Percentiles rank a stretch among this genome's conserved stretches.
Conservation (phyloP, 306 rosid species). For the Dalbergia cochinchinensis region DNA sequence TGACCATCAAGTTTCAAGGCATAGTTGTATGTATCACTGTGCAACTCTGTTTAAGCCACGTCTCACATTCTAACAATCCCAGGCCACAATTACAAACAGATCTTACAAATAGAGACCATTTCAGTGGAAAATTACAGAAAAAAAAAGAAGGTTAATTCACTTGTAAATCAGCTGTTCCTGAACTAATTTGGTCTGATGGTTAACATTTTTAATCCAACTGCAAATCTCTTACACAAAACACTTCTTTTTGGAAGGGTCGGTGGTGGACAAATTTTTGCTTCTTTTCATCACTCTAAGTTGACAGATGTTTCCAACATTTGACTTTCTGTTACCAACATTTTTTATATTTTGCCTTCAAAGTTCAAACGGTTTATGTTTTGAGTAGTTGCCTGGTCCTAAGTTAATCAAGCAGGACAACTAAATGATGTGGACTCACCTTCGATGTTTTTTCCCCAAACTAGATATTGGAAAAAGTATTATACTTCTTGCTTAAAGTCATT, state of each 20-base stretch:
- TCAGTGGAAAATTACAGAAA: too few species aligned
- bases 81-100: not conserved
- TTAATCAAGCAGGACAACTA: slow-evolving; percentile 2
- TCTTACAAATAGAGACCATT: not conserved
- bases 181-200: slow-evolving; percentile 7
- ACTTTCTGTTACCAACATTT: slow-evolving; percentile 16
- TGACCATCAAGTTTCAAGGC: not conserved
- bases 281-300: slow-evolving; percentile 3
- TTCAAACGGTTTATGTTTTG: not conserved
- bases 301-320: slow-evolving; percentile 22
- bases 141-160: too few species aligned
- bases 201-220: slow-evolving; percentile 32
- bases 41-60: too few species aligned
- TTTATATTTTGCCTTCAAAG: not conserved
- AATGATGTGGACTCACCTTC: not conserved
- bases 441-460: not conserved
- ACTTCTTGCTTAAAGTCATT: too few species aligned
- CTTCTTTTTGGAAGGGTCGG: slow-evolving; percentile 18
- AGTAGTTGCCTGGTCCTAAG: slow-evolving; percentile 35
- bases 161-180: slow-evolving; percentile 9
- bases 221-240: slow-evolving; percentile 28
- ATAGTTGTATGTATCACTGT: too few species aligned
- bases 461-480: not conserved
- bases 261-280: not conserved
- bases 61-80: not conserved